phyloP scores from a whole-genome alignment of 306 rosid genomes.

The Fragaria vesca region DNA sequence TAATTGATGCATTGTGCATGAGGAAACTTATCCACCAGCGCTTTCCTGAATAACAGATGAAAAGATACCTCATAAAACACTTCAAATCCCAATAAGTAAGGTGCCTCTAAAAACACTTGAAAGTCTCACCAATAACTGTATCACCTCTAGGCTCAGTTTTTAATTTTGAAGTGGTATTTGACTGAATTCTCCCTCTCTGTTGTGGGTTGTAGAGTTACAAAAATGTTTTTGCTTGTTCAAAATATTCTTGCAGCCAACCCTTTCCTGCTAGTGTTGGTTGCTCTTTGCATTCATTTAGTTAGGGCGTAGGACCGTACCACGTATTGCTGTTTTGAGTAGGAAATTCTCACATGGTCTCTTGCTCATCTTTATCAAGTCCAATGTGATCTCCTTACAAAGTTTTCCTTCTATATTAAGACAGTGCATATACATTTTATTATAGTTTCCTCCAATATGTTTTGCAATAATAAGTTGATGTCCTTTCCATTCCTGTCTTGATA shows the following conservation, averaged over 20 bases:
- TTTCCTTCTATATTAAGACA: background rate
- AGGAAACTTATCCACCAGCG: background rate
- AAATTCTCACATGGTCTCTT: too few species aligned
- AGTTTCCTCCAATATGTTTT: slow-evolving; percentile 13
- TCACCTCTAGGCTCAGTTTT: background rate
- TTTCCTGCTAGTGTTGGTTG: background rate
- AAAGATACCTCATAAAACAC: background rate
- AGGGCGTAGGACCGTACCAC: too few species aligned
- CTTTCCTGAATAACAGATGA: background rate
- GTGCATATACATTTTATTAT: background rate
- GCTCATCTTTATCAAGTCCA: too few species aligned
- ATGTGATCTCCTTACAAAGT: background rate
- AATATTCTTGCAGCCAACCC: background rate
- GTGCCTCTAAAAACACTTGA: background rate
- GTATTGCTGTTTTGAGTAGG: too few species aligned
- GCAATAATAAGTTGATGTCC: slow-evolving; percentile 24
- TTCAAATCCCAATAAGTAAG: background rate
- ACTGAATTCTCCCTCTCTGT: background rate
- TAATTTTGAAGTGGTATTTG: background rate
- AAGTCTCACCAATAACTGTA: background rate
- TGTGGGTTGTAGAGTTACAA: background rate
- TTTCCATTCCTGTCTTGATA: slow-evolving; percentile 33
- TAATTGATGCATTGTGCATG: background rate
- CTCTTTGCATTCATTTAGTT: background rate
- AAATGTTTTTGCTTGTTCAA: background rate